Conservation (phyloP, 768 basidiomycete genomes). For the Stropharia rugosoannulata region DNA sequence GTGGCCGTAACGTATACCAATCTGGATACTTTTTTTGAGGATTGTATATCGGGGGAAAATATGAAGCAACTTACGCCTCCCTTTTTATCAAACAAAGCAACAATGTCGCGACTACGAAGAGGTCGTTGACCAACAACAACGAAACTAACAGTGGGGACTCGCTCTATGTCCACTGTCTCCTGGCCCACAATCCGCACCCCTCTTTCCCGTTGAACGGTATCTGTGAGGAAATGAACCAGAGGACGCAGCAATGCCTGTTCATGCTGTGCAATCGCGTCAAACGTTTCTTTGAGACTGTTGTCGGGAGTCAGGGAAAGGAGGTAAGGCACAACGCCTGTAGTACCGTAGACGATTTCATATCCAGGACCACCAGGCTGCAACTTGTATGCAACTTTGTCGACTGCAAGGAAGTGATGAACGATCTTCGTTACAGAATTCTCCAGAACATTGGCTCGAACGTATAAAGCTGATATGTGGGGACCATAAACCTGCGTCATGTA, state of each 20-base stretch:
- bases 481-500: conserved; percentile 59
- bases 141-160: conserved; percentile 73
- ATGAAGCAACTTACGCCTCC: conserved; percentile 48
- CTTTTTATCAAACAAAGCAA: conserved; percentile 60
- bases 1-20: conserved; percentile 78
- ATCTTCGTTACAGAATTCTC: conserved; percentile 52
- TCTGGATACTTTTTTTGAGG: conserved; percentile 35
- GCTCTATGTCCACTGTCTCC: conserved; percentile 35
- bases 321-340: conserved; percentile 61
- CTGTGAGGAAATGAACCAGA: conserved; percentile 55
- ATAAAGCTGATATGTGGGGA: conserved; percentile 67
- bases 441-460: conserved; percentile 52
- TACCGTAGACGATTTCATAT: conserved; percentile 67
- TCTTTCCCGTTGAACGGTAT: conserved; percentile 43
- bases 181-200: conserved; percentile 72
- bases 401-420: conserved; percentile 68
- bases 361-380: conserved; percentile 75
- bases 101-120: conserved; percentile 62
- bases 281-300: conserved; percentile 48
- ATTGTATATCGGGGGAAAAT: background rate
- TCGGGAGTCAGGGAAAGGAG: conserved; percentile 56
- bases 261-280: conserved; percentile 56
- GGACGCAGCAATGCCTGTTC: conserved; percentile 58
- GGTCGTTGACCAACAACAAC: conserved; percentile 59
- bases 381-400: conserved; percentile 49